Percentiles rank a stretch among this genome's conserved stretches.
Conservation (phyloP, 1,284 basidiomycete species). For the Exobasidium rhododendri region DNA sequence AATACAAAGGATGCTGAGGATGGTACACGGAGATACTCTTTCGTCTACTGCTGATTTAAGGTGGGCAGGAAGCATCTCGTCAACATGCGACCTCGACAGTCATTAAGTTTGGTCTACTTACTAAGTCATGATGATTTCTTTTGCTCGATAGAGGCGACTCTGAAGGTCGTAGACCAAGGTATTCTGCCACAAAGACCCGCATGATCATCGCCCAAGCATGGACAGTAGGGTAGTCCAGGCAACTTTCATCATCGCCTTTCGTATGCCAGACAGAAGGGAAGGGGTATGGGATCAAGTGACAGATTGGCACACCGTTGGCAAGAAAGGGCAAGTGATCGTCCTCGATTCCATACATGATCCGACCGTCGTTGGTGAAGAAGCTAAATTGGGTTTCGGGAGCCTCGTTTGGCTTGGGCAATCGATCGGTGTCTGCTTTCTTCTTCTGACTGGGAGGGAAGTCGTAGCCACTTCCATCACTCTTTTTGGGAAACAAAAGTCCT, state of each 20-base stretch:
- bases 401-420: background rate
- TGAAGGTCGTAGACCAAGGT: conserved; percentile 65
- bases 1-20: too few relatives aligned
- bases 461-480: background rate
- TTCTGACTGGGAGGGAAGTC: conserved; percentile 1
- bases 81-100: too few relatives aligned
- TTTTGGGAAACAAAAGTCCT: conserved; percentile 26
- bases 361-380: conserved; percentile 21
- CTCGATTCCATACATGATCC: conserved; percentile 67
- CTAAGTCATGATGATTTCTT: background rate
- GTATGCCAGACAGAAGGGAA: conserved; percentile 93
- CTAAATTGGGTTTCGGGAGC: conserved; percentile 16
- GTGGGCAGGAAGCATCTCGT: too few relatives aligned
- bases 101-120: too few relatives aligned
- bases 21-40: too few relatives aligned
- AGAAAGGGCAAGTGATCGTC: conserved; percentile 96
- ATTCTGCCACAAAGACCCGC: conserved; percentile 83
- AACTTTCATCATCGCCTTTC: conserved; percentile 75
- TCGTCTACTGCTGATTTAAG: too few relatives aligned
- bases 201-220: conserved; percentile 77
- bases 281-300: conserved; percentile 85
- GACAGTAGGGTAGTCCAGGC: conserved; percentile 80
- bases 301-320: conserved; percentile 73
- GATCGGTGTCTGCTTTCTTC: background rate
- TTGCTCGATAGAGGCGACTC: background rate